These are phyloP conservation scores for Aspergillus bertholletiae DNA, from an alignment of 495 filamentous ascomycete species.

Conservation along the genomic window DNA sequence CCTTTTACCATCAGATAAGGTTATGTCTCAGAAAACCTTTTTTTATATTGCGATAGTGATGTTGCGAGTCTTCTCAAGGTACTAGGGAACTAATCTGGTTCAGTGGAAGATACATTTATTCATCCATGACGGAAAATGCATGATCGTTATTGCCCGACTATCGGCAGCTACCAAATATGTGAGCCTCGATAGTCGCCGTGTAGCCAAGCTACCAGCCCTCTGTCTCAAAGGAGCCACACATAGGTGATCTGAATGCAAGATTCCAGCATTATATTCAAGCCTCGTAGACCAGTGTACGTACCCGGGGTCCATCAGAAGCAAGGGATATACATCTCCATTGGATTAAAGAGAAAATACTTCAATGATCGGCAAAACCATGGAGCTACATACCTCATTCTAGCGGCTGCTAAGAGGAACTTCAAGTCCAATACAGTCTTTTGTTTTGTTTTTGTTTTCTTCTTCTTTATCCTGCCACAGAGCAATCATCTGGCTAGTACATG, in stretches of 20 bases:
- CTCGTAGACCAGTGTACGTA: background rate
- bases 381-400: background rate
- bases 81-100: too few species aligned
- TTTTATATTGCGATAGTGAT: too few species aligned
- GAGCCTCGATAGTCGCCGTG: too few species aligned
- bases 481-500: background rate
- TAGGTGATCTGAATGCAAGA: background rate
- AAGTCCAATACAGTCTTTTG: too few species aligned
- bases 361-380: background rate
- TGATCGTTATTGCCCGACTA: background rate
- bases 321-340: background rate
- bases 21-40: too few species aligned
- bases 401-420: background rate
- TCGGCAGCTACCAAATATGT: too few species aligned
- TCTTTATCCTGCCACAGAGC: background rate
- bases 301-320: background rate
- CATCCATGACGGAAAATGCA: background rate
- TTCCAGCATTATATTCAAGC: background rate
- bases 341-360: background rate
- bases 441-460: too few species aligned
- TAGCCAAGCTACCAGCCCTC: too few species aligned
- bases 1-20: too few species aligned
- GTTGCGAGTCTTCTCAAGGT: too few species aligned
- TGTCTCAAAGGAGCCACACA: too few species aligned
- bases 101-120: too few species aligned